phyloP scores from a whole-genome alignment of 352 stramenopile species.

The Globisporangium solare region DNA sequence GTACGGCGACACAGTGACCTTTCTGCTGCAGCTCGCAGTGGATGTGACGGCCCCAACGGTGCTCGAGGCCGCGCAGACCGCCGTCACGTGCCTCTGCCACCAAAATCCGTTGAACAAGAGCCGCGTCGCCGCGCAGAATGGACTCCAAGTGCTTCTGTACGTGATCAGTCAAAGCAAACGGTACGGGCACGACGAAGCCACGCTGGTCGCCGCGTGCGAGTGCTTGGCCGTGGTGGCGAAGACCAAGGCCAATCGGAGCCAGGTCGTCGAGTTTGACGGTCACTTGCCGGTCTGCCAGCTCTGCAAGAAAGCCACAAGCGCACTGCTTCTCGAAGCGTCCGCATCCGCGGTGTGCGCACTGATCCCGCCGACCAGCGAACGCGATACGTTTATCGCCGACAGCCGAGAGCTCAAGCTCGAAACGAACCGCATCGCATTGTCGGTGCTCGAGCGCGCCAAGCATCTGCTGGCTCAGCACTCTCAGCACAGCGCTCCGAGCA shows the following conservation, averaged over 20 bases:
- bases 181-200: conserved; percentile 26
- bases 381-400: conserved; percentile 32
- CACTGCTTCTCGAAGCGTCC: conserved; percentile 32
- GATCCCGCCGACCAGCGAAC: conserved; percentile 36
- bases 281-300: conserved; percentile 49
- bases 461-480: conserved; percentile 27
- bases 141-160: conserved; percentile 67
- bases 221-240: conserved; percentile 45
- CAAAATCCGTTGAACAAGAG: conserved; percentile 64
- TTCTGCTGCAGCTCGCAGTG: conserved; percentile 57
- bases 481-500: background rate
- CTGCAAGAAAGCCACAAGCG: conserved; percentile 31
- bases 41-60: conserved; percentile 37
- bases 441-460: conserved; percentile 39
- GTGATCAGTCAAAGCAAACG: conserved; percentile 32
- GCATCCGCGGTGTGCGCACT: conserved; percentile 47
- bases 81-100: conserved; percentile 55
- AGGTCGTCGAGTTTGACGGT: conserved; percentile 54
- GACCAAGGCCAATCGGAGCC: conserved; percentile 35
- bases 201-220: conserved; percentile 46
- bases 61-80: conserved; percentile 39
- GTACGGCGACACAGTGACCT: conserved; percentile 61
- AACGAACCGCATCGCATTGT: conserved; percentile 35
- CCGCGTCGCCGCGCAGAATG: conserved; percentile 56
- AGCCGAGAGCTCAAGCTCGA: conserved; percentile 60